A percentile compares a stretch with the other conserved stretches of the same genome.
Conservation (phyloP, 345 rosid species). For the Citrus mangshanensis region DNA sequence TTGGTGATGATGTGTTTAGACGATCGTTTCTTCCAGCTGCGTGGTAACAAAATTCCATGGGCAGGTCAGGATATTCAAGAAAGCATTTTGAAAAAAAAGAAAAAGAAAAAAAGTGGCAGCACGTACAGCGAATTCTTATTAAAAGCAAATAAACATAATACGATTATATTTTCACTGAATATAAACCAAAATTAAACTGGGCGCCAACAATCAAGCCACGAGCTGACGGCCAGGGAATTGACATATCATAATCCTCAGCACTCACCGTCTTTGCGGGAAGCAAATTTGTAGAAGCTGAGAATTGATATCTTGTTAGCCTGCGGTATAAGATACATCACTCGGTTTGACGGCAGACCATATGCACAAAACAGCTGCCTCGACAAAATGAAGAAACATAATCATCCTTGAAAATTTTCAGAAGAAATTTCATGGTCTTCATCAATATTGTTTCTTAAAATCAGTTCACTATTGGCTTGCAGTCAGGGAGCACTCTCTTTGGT, state of each 20-base stretch:
- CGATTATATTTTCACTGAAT: background rate
- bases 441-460: background rate
- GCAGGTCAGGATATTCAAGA: background rate
- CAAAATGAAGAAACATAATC: background rate
- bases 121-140: background rate
- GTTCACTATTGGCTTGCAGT: background rate
- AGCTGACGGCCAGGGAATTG: background rate
- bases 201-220: background rate
- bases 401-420: background rate
- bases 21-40: no score
- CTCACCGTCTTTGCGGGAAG: no score
- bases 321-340: background rate
- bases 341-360: background rate
- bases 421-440: background rate
- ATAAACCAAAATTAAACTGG: background rate
- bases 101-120: background rate
- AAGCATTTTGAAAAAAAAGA: background rate
- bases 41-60: background rate
- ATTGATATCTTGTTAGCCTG: background rate
- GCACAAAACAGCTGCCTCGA: no score
- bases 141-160: background rate
- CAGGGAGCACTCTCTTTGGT: conserved; percentile 32
- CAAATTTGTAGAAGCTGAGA: background rate
- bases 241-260: background rate
- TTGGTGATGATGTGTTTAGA: background rate